Evolutionary conservation across 2,329 filamentous ascomycete species (phyloP).

Genomic region (Sporothrix luriei): DNA sequence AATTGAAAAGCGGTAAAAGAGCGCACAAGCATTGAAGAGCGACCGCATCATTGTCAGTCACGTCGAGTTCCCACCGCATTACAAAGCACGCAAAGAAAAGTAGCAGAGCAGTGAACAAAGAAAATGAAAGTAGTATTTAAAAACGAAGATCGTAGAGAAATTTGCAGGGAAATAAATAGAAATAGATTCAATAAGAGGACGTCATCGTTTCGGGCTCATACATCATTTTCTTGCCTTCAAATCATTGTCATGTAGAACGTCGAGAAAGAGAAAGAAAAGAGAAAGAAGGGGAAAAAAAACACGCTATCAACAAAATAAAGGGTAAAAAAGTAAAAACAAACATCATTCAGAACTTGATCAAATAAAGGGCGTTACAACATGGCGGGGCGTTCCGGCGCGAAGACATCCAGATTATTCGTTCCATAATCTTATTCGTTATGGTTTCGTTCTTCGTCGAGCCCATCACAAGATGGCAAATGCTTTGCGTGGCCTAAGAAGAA

Average conservation of each 20-base stretch:
- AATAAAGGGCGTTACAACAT: conserved; percentile 29
- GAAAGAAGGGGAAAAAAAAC: background rate
- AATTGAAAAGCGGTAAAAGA: background rate
- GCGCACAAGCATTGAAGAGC: background rate
- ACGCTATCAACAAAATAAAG: conserved; percentile 8
- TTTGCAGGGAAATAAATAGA: background rate
- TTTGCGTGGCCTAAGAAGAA: conserved; percentile 29
- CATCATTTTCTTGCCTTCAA: conserved; percentile 16
- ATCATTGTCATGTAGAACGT: conserved; percentile 6
- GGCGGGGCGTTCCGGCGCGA: conserved; percentile 29
- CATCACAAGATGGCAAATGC: conserved; percentile 14
- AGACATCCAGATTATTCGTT: conserved; percentile 23
- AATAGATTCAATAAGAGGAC: background rate
- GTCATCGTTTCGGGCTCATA: conserved; percentile 21
- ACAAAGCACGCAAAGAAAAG: background rate
- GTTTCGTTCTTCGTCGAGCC: conserved; percentile 32
- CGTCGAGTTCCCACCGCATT: background rate
- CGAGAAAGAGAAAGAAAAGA: background rate
- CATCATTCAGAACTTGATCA: conserved; percentile 14
- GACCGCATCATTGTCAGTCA: background rate
- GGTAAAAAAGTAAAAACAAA: conserved; percentile 16
- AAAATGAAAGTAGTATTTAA: background rate
- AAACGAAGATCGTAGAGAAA: background rate
- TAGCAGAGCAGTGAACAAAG: background rate
- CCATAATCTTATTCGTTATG: conserved; percentile 16